These are phyloP conservation scores for Aquilaria agallochum DNA, from an alignment of 441 rosid genomes.

Conservation along the genomic window DNA sequence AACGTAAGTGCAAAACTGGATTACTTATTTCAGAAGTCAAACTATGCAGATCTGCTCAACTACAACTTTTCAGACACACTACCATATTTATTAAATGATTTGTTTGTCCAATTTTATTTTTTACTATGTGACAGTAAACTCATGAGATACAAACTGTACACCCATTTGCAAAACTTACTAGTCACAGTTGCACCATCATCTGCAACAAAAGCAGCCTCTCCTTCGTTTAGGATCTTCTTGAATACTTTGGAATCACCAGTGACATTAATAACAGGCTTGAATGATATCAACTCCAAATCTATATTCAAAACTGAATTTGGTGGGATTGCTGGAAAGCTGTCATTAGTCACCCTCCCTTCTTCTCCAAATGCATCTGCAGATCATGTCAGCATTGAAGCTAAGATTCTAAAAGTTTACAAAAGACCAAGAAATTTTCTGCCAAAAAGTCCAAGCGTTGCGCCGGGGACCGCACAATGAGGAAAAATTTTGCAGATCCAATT, in stretches of 20 bases:
- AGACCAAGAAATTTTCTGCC: too few relatives aligned
- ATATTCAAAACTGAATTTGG: conserved; percentile 37
- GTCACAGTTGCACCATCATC: conserved; percentile 55
- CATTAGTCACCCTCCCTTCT: conserved; percentile 24
- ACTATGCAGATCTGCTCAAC: too few relatives aligned
- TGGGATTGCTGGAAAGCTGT: conserved; percentile 27
- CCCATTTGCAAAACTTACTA: conserved; percentile 29
- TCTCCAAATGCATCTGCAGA: conserved; percentile 51
- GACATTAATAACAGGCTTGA: conserved; percentile 54
- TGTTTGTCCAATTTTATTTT: neutral
- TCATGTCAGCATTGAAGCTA: neutral
- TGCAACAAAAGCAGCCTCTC: conserved; percentile 40
- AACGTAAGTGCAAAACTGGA: too few relatives aligned
- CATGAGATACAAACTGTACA: neutral
- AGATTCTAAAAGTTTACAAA: too few relatives aligned
- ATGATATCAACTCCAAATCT: conserved; percentile 47
- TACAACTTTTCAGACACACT: too few relatives aligned
- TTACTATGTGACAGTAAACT: too few relatives aligned
- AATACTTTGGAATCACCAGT: conserved; percentile 49
- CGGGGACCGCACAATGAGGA: too few relatives aligned
- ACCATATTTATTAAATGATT: neutral
- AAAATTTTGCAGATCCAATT: neutral
- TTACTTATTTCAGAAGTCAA: too few relatives aligned
- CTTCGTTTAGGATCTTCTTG: conserved; percentile 58
- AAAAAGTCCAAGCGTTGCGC: too few relatives aligned